Evolutionary conservation across 2,329 filamentous ascomycete species (phyloP).

Genomic region (Monilinia aucupariae): DNA sequence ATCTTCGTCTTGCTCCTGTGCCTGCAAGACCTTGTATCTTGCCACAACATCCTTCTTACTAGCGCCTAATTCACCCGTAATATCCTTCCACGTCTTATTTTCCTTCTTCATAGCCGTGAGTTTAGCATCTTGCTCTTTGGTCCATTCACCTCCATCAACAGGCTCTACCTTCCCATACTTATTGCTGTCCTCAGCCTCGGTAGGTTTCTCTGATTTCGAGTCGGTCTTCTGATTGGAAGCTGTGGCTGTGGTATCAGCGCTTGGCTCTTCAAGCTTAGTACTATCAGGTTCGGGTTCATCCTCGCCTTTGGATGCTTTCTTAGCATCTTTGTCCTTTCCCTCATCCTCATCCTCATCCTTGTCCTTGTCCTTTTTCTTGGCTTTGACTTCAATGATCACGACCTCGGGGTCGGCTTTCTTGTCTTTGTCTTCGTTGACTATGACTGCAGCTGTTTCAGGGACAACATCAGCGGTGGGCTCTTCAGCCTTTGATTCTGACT

Average conservation of each 20-base stretch:
- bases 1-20: conserved; percentile 11
- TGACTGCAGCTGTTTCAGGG: background rate
- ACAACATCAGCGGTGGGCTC: conserved; percentile 1
- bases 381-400: background rate
- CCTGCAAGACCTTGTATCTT: conserved; percentile 22
- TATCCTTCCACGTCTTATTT: conserved; percentile 29
- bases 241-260: conserved; percentile 10
- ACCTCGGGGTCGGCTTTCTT: background rate
- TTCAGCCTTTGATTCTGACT: conserved; percentile 12
- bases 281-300: background rate
- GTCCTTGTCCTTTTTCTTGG: background rate
- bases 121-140: conserved; percentile 27
- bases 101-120: conserved; percentile 28
- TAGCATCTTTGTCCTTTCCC: background rate
- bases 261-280: background rate
- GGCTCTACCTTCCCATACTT: conserved; percentile 10
- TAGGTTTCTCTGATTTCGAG: background rate
- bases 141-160: conserved; percentile 22
- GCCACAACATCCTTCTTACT: conserved; percentile 20
- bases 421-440: background rate
- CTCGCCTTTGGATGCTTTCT: conserved; percentile 3
- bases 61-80: conserved; percentile 17
- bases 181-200: conserved; percentile 1
- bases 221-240: conserved; percentile 8
- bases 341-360: background rate